phyloP scores from a whole-genome alignment of 78 protist species.

The Emiliania huxleyi region DNA sequence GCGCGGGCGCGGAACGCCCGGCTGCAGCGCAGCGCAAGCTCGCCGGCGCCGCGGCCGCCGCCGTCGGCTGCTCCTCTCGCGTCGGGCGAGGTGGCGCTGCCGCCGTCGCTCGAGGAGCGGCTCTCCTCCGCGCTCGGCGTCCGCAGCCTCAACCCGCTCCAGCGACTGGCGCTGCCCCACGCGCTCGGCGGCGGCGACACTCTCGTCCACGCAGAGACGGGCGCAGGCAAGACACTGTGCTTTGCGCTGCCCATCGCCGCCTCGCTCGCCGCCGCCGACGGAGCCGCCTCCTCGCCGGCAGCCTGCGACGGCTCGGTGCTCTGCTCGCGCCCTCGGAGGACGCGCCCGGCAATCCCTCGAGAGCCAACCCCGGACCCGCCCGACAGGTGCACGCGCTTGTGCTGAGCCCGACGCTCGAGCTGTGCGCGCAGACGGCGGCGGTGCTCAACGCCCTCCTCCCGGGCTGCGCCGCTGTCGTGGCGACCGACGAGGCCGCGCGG shows the following conservation, averaged over 20 bases:
- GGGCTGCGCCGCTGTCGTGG: neutral
- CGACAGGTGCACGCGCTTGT: neutral
- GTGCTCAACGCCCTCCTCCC: neutral
- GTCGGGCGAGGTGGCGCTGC: too few relatives aligned
- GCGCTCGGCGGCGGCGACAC: neutral
- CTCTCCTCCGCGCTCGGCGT: neutral
- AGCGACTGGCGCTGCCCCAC: neutral
- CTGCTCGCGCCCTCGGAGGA: too few relatives aligned
- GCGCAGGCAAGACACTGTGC: conserved; percentile 7
- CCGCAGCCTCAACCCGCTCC: neutral
- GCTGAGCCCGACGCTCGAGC: neutral
- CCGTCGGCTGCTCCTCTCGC: too few relatives aligned
- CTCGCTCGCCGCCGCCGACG: neutral
- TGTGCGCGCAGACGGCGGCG: neutral
- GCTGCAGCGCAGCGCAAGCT: too few relatives aligned
- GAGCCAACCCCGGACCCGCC: too few relatives aligned
- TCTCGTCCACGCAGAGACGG: neutral
- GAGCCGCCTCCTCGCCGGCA: too few relatives aligned
- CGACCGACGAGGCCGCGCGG: too few relatives aligned
- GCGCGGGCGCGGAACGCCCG: too few relatives aligned
- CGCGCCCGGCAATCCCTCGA: too few relatives aligned
- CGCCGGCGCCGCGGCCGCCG: too few relatives aligned
- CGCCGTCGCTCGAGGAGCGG: neutral
- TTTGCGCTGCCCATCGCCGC: neutral
- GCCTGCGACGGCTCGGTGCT: too few relatives aligned